Evolutionary conservation across 2,329 filamentous ascomycete species (phyloP), one percentile per base, ranked within the genome.

Genomic region (Myriosclerotinia duriaeana): DNA sequence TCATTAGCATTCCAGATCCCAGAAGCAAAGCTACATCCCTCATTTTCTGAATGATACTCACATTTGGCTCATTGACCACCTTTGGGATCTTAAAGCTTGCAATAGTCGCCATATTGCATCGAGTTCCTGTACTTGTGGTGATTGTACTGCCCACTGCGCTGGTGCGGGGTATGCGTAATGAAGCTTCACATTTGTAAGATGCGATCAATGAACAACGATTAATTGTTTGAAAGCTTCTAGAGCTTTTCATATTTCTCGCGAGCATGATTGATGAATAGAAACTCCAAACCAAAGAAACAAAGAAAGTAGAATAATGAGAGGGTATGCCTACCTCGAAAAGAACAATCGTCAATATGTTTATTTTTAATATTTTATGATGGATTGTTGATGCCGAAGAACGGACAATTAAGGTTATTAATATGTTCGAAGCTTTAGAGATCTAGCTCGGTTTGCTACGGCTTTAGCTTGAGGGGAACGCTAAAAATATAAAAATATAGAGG

Each of bases 11-110:
- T 67, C 20, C 38, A 53, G 53, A 40, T 36, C 36, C 38, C 22
- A 20, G 8, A 3, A 46, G 22, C 14, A 48, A 8, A 20, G 30
- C 30, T 22, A 65, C 44, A 46, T 4, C 20, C 22, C 30, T 7
- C n/a, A 4, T 14, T 17, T n/a, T 26, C 14, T 38, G 8, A 30
- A 48, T 12, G 14, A 3, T 22, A 83, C 91, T 78, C 79, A 97
- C 93, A 78, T 97, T 99, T n/a, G 92, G 92, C 81, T 99, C 95
- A 77, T 99, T 99, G 77, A 86, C 82, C 73, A 97, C 87, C 70
- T 88, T 88, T 60, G 95, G 95, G 62, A 93, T 86, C 82, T 92
- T 94, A 85, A 97, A 98, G 69, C 87, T 84, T 60, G 93, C 93
- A 70, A 96, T 70, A 9, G 73, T 75, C 26, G 73, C 73, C 71